Base-by-base conservation (phyloP, 2,329 filamentous ascomycete species). In the Amylocarpus encephaloides region DNA sequence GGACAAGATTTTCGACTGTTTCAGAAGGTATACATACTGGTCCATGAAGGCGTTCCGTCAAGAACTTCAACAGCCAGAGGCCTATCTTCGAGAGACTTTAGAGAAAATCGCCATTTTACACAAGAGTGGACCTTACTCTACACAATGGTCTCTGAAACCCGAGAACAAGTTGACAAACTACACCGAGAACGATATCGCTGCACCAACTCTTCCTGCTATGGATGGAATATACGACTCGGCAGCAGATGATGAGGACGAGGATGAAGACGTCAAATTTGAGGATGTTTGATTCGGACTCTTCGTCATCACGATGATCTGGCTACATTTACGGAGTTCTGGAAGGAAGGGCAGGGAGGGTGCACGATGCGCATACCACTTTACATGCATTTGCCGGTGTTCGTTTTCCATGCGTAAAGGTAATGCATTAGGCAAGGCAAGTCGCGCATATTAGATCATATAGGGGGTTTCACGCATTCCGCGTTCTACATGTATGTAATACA, bases 21-120 rank as follows among this genome's bases (percentile, higher is more conserved):
- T 96, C 80, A 80, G 84, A 50, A 75, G 86, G 62, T 95, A 86
- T 75, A 83, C 85, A 61, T 97, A 93, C 70, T 98, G 92, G 91
- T 83, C 86, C n/a, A 87, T 97, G 76, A 91, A 88, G 64, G 81
- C 86, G 5, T 79, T 98, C 59, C 88, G 89, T 56, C 76, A 82
- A 45, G 74, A 78, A 53, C 79, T 94, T 35, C 80, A 84, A 52
- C 93, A 98, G 70, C 93, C 93, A 1, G 93, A 97, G 66, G 83
- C 86, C n/a, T 97, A 91, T 67, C 79, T 98, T 54, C 89, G 92
- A 48, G 82, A 93, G 65, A 85, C 84, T 1, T 71, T 98, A 59
- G 86, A 91, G 55, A 83, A 89, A 64, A 80, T 97, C 52, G 92
- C 89, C 0, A 80, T 86, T 16, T 71, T 95, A 53, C 84, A 94